Evolutionary conservation across 768 basidiomycete species (phyloP).

Genomic region (Cystofilobasidium ferigula): DNA sequence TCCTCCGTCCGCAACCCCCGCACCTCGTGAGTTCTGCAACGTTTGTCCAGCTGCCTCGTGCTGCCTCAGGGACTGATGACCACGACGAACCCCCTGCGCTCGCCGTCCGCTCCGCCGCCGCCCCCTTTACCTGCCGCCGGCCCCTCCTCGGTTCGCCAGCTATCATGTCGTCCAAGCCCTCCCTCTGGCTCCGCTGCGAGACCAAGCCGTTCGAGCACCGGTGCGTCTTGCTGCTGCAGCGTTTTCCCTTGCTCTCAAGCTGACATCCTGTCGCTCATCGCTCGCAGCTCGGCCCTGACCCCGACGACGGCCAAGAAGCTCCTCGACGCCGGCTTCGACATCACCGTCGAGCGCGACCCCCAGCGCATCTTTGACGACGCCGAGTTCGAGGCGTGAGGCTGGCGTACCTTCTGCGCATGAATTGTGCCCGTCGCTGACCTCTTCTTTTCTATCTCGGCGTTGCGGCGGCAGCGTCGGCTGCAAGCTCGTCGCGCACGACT

Average conservation of each 20-base stretch:
- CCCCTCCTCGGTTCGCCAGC: conserved; percentile 89
- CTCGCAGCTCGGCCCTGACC: conserved; percentile 59
- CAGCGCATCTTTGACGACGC: conserved; percentile 88
- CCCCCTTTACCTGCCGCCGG: neutral
- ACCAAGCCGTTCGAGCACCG: conserved; percentile 90
- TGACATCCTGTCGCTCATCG: neutral
- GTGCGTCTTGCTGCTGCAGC: conserved; percentile 28
- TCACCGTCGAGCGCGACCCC: conserved; percentile 82
- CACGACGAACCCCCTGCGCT: no score
- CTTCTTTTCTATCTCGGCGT: neutral
- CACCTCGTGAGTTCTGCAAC: no score
- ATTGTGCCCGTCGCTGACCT: conserved; percentile 2
- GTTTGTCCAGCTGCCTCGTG: no score
- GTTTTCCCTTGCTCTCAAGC: no score
- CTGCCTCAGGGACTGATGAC: no score
- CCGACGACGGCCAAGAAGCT: conserved; percentile 81
- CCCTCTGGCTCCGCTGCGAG: conserved; percentile 90
- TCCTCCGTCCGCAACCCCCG: no score
- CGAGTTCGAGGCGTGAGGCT: conserved; percentile 79
- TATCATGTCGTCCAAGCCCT: conserved; percentile 31
- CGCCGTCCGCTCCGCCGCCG: conserved; percentile 21
- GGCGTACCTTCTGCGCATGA: conserved; percentile 2
- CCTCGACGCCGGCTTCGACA: conserved; percentile 77
- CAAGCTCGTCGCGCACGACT: conserved; percentile 70
- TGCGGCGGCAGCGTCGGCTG: conserved; percentile 82